Evolutionary conservation across 192 early-diverging fungal species (phyloP).

Genomic region (Umbelopsis vinacea): DNA sequence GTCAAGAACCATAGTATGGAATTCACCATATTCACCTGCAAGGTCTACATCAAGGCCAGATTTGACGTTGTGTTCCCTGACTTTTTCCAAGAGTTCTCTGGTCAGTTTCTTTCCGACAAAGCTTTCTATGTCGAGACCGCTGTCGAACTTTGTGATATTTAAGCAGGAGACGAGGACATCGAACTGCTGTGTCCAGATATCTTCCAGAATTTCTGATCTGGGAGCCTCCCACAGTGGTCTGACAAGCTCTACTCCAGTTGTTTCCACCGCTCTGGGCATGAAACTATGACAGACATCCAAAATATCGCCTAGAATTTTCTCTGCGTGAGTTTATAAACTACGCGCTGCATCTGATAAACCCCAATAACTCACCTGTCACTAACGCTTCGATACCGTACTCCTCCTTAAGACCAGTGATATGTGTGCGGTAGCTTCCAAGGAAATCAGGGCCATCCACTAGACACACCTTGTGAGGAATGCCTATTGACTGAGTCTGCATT

Average conservation of each 20-base stretch:
- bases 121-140: slow-evolving; percentile 37
- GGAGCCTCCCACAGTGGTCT: slow-evolving; percentile 63
- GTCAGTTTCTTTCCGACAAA: slow-evolving; percentile 50
- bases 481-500: slow-evolving; percentile 51
- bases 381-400: slow-evolving; percentile 50
- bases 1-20: slow-evolving; percentile 70
- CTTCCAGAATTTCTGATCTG: slow-evolving; percentile 46
- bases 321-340: neutral
- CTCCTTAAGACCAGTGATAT: slow-evolving; percentile 44
- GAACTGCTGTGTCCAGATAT: slow-evolving; percentile 39
- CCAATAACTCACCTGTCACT: slow-evolving; percentile 50
- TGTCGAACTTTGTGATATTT: slow-evolving; percentile 34
- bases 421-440: slow-evolving; percentile 48
- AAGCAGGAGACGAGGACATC: slow-evolving; percentile 36
- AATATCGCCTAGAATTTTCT: slow-evolving; percentile 51
- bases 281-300: slow-evolving; percentile 63
- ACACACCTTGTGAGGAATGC: slow-evolving; percentile 47
- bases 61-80: slow-evolving; percentile 33
- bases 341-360: neutral
- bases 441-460: slow-evolving; percentile 52
- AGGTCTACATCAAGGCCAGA: slow-evolving; percentile 51
- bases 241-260: slow-evolving; percentile 49
- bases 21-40: slow-evolving; percentile 72
- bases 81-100: slow-evolving; percentile 43
- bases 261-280: slow-evolving; percentile 57